A percentile compares a stretch with the other conserved stretches of the same genome.
phyloP scores from a whole-genome alignment of 164 flowering plant genomes.

The Aristolochia contorta region DNA sequence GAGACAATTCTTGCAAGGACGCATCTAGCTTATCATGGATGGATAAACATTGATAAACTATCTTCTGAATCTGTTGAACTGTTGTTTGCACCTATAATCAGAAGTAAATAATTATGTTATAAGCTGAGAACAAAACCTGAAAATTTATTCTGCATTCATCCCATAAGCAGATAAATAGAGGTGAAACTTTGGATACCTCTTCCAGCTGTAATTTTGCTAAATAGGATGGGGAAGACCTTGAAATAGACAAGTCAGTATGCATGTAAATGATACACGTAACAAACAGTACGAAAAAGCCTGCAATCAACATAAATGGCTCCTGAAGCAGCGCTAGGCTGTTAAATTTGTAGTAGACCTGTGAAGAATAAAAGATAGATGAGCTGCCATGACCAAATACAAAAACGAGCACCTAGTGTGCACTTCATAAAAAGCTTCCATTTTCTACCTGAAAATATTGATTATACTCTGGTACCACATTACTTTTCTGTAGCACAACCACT shows the following conservation, averaged over 20 bases:
- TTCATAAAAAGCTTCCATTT: neutral
- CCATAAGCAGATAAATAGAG: no score
- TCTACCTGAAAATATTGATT: slow-evolving; percentile 78
- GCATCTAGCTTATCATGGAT: slow-evolving; percentile 80
- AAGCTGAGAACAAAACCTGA: no score
- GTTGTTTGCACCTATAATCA: slow-evolving; percentile 53
- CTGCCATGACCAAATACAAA: neutral
- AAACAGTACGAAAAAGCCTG: slow-evolving; percentile 70
- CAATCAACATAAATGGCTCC: slow-evolving; percentile 88
- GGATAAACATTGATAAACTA: slow-evolving; percentile 41
- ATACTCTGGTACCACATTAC: slow-evolving; percentile 79
- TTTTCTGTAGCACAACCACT: slow-evolving; percentile 69
- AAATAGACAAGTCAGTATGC: slow-evolving; percentile 83
- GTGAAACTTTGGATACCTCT: slow-evolving; percentile 39
- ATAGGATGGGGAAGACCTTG: slow-evolving; percentile 85
- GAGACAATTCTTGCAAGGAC: slow-evolving; percentile 77
- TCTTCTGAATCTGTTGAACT: slow-evolving; percentile 50
- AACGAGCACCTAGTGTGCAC: neutral
- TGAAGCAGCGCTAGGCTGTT: slow-evolving; percentile 55
- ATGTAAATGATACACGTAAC: slow-evolving; percentile 57
- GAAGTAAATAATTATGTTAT: no score
- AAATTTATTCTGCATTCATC: no score
- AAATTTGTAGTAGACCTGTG: slow-evolving; percentile 95
- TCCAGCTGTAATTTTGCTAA: slow-evolving; percentile 87
- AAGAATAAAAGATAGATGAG: neutral